These are phyloP conservation scores for Zarea fungicola DNA, from an alignment of 2,329 filamentous ascomycete species.

Conservation along the genomic window DNA sequence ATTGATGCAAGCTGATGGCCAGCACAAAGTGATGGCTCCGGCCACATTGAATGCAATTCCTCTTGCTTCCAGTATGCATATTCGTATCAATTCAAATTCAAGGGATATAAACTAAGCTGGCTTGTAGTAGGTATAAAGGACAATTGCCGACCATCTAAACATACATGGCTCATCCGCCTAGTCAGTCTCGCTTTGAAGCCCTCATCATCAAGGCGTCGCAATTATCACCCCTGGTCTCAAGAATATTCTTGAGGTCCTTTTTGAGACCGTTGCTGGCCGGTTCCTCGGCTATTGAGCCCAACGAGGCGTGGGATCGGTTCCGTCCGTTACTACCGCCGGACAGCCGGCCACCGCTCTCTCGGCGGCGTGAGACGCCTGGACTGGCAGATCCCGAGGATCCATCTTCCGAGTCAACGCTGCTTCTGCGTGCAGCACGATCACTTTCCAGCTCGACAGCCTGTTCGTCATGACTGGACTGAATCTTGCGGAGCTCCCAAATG, in stretches of 20 bases:
- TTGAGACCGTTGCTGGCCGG: conserved; percentile 15
- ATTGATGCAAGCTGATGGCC: too few species aligned
- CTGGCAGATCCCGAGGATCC: conserved; percentile 35
- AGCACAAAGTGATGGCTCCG: too few species aligned
- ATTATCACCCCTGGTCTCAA: neutral
- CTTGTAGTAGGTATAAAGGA: conserved; percentile 1
- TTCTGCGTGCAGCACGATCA: conserved; percentile 16
- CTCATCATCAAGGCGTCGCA: conserved; percentile 13
- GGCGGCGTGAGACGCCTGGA: conserved; percentile 26
- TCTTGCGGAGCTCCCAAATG: conserved; percentile 39
- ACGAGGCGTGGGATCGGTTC: conserved; percentile 34
- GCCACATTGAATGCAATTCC: too few species aligned
- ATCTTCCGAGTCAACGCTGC: conserved; percentile 33
- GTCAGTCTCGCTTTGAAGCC: neutral
- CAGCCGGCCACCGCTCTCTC: conserved; percentile 23
- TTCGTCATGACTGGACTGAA: conserved; percentile 39
- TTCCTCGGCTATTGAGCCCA: conserved; percentile 44
- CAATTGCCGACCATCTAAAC: neutral
- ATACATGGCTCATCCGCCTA: neutral
- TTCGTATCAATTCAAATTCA: conserved; percentile 6
- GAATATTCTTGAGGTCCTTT: neutral
- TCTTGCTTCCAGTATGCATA: neutral
- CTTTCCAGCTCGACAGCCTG: conserved; percentile 32
- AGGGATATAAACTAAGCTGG: conserved; percentile 8
- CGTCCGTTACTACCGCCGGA: conserved; percentile 31